Base-by-base conservation (phyloP, 805 yeast genomes). In the Wickerhamia fluorescens region DNA sequence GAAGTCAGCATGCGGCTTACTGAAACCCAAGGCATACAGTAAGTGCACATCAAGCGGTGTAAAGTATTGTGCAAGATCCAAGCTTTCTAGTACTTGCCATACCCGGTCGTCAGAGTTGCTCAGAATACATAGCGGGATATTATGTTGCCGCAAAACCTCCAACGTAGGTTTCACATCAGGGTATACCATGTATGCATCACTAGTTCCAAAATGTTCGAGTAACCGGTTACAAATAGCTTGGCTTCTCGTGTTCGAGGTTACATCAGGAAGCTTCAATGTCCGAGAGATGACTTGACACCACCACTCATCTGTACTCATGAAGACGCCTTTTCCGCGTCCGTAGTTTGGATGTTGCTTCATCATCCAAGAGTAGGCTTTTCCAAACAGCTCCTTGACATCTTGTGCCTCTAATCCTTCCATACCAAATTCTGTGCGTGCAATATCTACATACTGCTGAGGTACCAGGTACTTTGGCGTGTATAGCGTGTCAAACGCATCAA, bases 401-500 rank as follows among this genome's bases (percentile, higher is more conserved):
- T 46, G 49, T 2, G 39, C 37, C 8, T 55, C 41, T 8, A 22
- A 14, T 28, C 53, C 49, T 6, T 35, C 44, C 4, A 73, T 35
- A 1, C 75, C 76, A 45, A 64, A 65, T 25, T 59, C 59, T 5
- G 44, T 29, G 11, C 29, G 20, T 1, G 75, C 74, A 4, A 76
- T 64, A 3, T 55, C 47, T 24, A 65, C 56, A 42, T 80, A 80
- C 36, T 71, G 78, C n/a, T 56, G 51, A 23, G 70, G 51, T 0
- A 79, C 68, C 0, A 82, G 72, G 16, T 53, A 53, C 12, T 57
- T 60, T 3, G 87, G 81, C 0, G 70, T 56, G 45, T 76, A 78
- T 6, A 80, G 48, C 0, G 88, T 80, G 24, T 73, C 76, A 52
- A 76, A 80, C 0, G 78, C 82, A 50, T 80, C 89, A 31, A 79